Conservation (phyloP, 225 moss, liverwort and hornwort species). For the Marchantia polymorpha region DNA sequence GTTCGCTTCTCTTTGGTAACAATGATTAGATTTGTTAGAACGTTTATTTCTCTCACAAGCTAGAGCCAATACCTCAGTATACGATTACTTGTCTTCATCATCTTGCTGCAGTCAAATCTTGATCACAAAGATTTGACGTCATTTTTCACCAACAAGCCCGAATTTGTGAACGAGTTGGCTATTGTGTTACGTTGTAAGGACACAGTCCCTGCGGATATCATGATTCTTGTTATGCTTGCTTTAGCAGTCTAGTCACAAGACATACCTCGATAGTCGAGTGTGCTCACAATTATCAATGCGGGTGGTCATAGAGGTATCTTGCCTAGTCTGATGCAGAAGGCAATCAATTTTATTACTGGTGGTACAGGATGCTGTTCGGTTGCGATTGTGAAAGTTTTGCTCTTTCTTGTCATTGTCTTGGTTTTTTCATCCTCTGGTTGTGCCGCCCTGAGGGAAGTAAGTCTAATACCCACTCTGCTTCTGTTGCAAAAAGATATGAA, state of each 20-base stretch:
- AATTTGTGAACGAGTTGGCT: constrained; percentile 91
- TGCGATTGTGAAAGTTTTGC: constrained; percentile 76
- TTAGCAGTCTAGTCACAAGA: constrained; percentile 93
- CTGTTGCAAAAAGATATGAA: constrained; percentile 89
- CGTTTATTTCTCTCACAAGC: constrained; percentile 56
- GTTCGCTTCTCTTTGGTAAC: constrained; percentile 88
- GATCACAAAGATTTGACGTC: constrained; percentile 91
- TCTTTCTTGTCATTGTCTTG: constrained; percentile 81
- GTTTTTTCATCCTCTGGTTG: constrained; percentile 95
- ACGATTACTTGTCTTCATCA: constrained; percentile 87
- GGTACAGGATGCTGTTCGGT: constrained; percentile 64
- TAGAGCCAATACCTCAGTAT: constrained; percentile 81
- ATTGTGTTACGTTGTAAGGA: constrained; percentile 83
- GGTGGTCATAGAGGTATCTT: constrained; percentile 96
- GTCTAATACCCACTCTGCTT: constrained; percentile 84
- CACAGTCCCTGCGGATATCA: constrained; percentile 79
- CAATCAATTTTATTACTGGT: constrained; percentile 63
- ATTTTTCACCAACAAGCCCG: constrained; percentile 92
- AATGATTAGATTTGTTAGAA: constrained; percentile 86
- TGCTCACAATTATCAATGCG: constrained; percentile 89
- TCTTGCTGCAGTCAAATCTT: constrained; percentile 90
- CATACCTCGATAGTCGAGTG: constrained; percentile 87
- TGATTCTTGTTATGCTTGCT: constrained; percentile 81
- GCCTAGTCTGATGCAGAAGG: constrained; percentile 95
- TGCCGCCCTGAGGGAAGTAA: constrained; percentile 87